Evolutionary conservation across 805 yeast genomes (phyloP), one percentile per base, ranked within the genome.

Genomic region (Kuraishia ogatae): DNA sequence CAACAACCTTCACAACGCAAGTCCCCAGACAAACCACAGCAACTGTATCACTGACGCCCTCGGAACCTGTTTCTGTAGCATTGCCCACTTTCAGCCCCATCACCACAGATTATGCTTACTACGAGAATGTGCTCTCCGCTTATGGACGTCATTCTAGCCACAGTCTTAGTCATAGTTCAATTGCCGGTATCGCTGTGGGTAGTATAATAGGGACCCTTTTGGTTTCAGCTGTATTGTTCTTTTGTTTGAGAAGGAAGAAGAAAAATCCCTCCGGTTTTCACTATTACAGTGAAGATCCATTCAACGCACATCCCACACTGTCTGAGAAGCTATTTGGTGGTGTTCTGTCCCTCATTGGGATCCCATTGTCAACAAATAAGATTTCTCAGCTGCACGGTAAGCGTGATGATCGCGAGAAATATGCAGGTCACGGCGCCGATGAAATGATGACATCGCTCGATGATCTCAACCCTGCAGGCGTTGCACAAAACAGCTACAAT

Each of bases 101-200:
- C 2, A 64, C 67, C 2, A 69, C 71, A 1, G 71, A 69, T 58
- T 43, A 55, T 20, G 56, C 55, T 11, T 59, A 62, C 17, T 62
- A 58, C 49, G 26, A 39, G 53, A 20, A 61, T 53, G 23, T 53
- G 49, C 50, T 48, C 56, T 20, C 19, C 54, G 46, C 49, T 39
- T 43, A 21, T 49, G 21, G 47, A 17, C 11, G 35, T 46, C 10
- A 7, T n/a, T 10, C 43, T 13, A 5, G 17, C 43, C 43, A 48
- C 47, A 6, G 50, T 20, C 48, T 61, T 28, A 53, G 60, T 23
- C 56, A 49, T 17, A 66, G 69, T 17, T 53, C 65, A 10, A 64
- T 66, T 39, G 71, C 71, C 0, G 72, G 72, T 8, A 60, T 64
- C 23, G 60, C 64, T 1, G 60, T 69, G 20, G 71, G 70, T 17